Conservation (phyloP, 139 green algal genomes). For the Chlorella sp. region DNA sequence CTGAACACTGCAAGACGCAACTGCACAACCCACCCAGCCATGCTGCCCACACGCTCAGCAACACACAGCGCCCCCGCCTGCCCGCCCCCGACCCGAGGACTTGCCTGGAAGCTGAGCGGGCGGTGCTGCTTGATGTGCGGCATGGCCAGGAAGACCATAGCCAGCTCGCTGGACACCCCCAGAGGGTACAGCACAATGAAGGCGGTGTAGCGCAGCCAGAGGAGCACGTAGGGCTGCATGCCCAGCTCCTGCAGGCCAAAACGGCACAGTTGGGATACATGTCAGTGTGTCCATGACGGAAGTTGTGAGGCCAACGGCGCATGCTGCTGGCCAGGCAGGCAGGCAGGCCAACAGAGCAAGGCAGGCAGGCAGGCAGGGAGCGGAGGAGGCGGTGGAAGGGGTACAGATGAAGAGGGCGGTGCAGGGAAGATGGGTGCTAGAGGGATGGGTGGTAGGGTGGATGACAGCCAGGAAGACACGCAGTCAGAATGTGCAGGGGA, state of each 20-base stretch:
- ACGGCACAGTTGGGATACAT: too few relatives aligned
- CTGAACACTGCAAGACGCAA: too few relatives aligned
- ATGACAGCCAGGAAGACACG: background rate
- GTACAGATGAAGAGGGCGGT: slow-evolving; percentile 16
- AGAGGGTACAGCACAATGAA: slow-evolving; percentile 96
- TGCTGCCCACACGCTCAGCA: background rate
- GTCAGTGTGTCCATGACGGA: too few relatives aligned
- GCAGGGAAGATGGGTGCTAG: background rate
- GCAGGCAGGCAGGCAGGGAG: background rate
- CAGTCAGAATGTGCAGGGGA: too few relatives aligned
- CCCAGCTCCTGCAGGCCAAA: slow-evolving; percentile 58
- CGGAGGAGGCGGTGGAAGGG: background rate
- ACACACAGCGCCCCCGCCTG: background rate
- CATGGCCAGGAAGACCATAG: slow-evolving; percentile 80
- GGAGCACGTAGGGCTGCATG: slow-evolving; percentile 68
- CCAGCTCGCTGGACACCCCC: slow-evolving; percentile 85
- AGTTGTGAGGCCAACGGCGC: too few relatives aligned
- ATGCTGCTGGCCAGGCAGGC: too few relatives aligned
- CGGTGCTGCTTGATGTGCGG: slow-evolving; percentile 58
- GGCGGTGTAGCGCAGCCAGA: slow-evolving; percentile 90
- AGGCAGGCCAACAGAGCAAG: too few relatives aligned
- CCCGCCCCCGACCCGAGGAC: background rate
- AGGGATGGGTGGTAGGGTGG: background rate
- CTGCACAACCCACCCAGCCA: background rate
- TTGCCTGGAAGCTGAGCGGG: slow-evolving; percentile 15